Percentiles rank a stretch among this genome's conserved stretches.
phyloP scores from a whole-genome alignment of 345 rosid genomes.

The Toxicodendron radicans region DNA sequence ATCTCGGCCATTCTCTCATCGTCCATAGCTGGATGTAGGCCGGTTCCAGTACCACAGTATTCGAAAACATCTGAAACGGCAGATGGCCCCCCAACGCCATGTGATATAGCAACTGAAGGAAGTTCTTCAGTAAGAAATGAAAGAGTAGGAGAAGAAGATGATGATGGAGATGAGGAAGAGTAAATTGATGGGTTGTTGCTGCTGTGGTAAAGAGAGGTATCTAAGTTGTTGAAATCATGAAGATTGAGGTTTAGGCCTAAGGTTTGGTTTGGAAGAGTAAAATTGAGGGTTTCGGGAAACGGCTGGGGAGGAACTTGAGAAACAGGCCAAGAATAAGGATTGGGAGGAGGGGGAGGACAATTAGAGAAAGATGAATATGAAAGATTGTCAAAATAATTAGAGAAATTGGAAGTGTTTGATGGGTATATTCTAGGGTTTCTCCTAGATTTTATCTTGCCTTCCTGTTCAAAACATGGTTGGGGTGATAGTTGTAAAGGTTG shows the following conservation, averaged over 20 bases:
- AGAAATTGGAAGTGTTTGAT: slow-evolving; percentile 39
- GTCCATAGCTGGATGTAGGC: slow-evolving; percentile 60
- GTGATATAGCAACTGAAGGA: slow-evolving; percentile 28
- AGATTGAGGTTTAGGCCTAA: slow-evolving; percentile 82
- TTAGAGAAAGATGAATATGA: slow-evolving; percentile 26
- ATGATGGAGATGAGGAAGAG: slow-evolving; percentile 54
- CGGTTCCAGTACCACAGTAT: slow-evolving; percentile 39
- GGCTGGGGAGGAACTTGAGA: slow-evolving; percentile 30
- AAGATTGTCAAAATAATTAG: slow-evolving; percentile 29
- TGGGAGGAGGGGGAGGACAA: slow-evolving; percentile 37
- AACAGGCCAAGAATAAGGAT: slow-evolving; percentile 51
- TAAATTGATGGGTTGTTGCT: slow-evolving; percentile 38
- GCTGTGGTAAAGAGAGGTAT: slow-evolving; percentile 47
- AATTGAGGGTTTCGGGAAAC: slow-evolving; percentile 37
- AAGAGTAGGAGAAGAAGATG: slow-evolving; percentile 51
- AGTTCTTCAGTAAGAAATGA: slow-evolving; percentile 25
- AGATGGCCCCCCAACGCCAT: slow-evolving; percentile 23
- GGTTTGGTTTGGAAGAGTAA: slow-evolving; percentile 63
- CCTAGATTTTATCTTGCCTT: slow-evolving; percentile 47
- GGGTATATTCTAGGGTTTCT: slow-evolving; percentile 51
- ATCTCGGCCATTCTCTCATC: slow-evolving; percentile 75
- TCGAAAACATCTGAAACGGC: slow-evolving; percentile 30
- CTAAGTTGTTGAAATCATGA: slow-evolving; percentile 70
- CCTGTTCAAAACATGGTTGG: slow-evolving; percentile 38
- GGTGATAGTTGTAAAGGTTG: slow-evolving; percentile 26